A percentile compares a stretch with the other conserved stretches of the same genome.
phyloP scores from a whole-genome alignment of 306 rosid species.

The Hippophae tibetana region DNA sequence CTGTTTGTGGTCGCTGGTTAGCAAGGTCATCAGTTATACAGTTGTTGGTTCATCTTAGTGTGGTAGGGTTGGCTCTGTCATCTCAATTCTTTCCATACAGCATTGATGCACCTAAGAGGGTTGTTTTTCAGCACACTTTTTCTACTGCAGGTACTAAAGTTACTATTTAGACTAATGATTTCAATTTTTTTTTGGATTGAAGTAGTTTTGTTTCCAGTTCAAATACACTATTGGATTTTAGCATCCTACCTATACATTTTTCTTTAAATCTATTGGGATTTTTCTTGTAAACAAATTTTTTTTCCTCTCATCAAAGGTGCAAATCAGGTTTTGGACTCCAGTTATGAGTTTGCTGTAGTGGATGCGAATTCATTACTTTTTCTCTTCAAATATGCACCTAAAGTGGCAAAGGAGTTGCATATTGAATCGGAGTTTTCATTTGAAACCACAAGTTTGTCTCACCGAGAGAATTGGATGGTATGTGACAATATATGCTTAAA shows the following conservation, averaged over 20 bases:
- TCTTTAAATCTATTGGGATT: background rate
- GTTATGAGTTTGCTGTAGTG: slow-evolving; percentile 73
- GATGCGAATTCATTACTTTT: slow-evolving; percentile 90
- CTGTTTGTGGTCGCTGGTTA: slow-evolving; percentile 74
- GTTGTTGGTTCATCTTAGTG: slow-evolving; percentile 63
- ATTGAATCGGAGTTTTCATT: slow-evolving; percentile 50
- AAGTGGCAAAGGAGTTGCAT: slow-evolving; percentile 69
- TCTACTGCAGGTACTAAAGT: slow-evolving; percentile 63
- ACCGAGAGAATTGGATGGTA: slow-evolving; percentile 71
- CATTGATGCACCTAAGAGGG: slow-evolving; percentile 76
- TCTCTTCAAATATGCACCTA: slow-evolving; percentile 73
- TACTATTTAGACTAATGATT: background rate
- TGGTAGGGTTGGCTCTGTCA: slow-evolving; percentile 65
- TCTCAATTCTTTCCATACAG: slow-evolving; percentile 92
- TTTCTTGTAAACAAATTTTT: no score
- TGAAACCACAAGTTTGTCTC: slow-evolving; percentile 48
- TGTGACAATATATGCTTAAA: slow-evolving; percentile 13
- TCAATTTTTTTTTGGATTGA: no score
- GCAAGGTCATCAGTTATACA: slow-evolving; percentile 72
- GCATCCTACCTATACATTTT: background rate
- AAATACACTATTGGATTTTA: background rate
- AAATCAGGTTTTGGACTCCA: slow-evolving; percentile 45
- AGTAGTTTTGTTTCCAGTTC: no score
- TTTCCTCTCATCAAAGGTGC: no score
- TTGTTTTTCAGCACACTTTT: slow-evolving; percentile 64